A percentile compares a stretch with the other conserved stretches of the same genome.
Conservation (phyloP, 257 asterid species). For the Asclepias syriaca region DNA sequence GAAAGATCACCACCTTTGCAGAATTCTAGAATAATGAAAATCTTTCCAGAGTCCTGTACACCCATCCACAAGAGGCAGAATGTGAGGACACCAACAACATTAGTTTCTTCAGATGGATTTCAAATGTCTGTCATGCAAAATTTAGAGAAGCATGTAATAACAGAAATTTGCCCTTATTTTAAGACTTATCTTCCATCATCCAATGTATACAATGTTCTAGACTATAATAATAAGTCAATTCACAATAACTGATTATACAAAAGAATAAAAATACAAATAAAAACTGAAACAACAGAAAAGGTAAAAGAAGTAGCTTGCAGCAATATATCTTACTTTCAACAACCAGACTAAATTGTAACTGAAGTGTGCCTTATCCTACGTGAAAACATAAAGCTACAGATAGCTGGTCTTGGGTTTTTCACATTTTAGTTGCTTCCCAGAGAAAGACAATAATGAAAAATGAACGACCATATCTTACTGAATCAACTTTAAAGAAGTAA, state of each 20-base stretch:
- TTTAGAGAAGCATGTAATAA: neutral
- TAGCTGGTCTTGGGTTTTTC: neutral
- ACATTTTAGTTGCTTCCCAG: neutral
- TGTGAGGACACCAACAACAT: neutral
- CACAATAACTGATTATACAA: neutral
- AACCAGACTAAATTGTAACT: neutral
- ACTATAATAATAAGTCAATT: neutral
- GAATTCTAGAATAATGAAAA: conserved; percentile 79
- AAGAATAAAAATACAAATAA: too few relatives aligned
- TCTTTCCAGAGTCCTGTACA: conserved; percentile 74
- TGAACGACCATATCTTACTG: neutral
- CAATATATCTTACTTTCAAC: neutral
- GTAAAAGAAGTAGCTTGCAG: neutral
- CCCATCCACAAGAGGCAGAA: conserved; percentile 17
- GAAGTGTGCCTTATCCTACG: neutral
- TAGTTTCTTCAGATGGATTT: neutral
- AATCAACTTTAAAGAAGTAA: neutral
- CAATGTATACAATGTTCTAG: neutral
- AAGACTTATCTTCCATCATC: neutral
- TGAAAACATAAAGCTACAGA: conserved; percentile 1
- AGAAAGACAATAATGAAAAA: neutral
- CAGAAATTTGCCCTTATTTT: too few relatives aligned
- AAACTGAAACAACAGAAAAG: neutral
- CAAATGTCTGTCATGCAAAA: neutral
- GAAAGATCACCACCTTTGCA: conserved; percentile 98